Evolutionary conservation across 1,284 basidiomycete species (phyloP), one percentile per base, ranked within the genome.

Genomic region (Microbotryum saponariae): DNA sequence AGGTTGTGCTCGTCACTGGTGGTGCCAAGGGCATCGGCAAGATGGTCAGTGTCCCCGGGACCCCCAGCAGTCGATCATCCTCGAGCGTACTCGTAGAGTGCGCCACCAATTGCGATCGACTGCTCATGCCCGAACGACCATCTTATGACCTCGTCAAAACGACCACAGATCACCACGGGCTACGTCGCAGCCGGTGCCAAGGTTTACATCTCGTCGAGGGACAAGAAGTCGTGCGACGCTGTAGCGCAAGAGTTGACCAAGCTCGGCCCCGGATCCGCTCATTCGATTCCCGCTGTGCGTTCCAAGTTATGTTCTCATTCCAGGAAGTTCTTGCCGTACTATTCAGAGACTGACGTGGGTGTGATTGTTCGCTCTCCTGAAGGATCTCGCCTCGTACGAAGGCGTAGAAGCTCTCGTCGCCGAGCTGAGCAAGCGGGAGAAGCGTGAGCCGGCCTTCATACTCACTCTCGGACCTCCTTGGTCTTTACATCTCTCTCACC

Each of bases 171-270:
- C 65, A 82, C 85, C 1, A 78, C 82, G 6, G 84, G 83, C 12
- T 86, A 82, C 71, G 80, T 87, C 37, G 78, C 75, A 63, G 86
- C 85, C 65, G 85, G 85, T 12, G 82, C 82, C 18, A 85, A 82
- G 78, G 85, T 86, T 31, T 88, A 87, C 75, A 86, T 87, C 67
- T 81, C 83, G 2, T 83, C 85, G 5, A 81, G 86, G 42, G 81
- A 81, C 31, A 78, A 76, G 20, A 78, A 81, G 64, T 82, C 82
- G 54, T 84, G 84, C 71, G 76, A 82, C 29, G 75, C 74, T 29
- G 84, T 84, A 1, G 84, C 84, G 3, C 73, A 76, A 21, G 79
- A 82, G 69, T 78, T 87, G 58, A 83, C 78, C 56, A 74, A 75
- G 37, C 73, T 80, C 25, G 85, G 84, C 1, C 80, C 82, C 3